Evolutionary conservation across 2,329 filamentous ascomycete genomes (phyloP).

Genomic region (Cadophora luteo-olivacea): DNA sequence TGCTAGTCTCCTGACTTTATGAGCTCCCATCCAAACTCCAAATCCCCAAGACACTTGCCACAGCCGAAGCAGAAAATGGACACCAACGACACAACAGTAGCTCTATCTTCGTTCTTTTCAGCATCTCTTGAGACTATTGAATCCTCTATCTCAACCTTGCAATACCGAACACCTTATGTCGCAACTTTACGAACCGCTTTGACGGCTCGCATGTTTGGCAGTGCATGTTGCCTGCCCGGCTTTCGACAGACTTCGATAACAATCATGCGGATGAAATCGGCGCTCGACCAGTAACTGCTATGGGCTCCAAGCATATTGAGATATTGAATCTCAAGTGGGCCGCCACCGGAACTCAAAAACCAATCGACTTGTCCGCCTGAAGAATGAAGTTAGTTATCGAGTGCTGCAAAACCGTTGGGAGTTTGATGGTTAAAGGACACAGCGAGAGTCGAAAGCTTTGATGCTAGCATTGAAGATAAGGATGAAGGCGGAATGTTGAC

Average conservation of each 20-base stretch:
- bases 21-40: background rate
- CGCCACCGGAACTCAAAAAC: slow-evolving; percentile 82
- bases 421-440: background rate
- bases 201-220: slow-evolving; percentile 64
- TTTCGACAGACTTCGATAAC: slow-evolving; percentile 85
- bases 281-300: slow-evolving; percentile 89
- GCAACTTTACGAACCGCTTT: slow-evolving; percentile 49
- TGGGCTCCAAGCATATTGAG: slow-evolving; percentile 96
- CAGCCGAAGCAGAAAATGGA: too few relatives aligned
- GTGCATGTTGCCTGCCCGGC: slow-evolving; percentile 66
- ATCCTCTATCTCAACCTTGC: too few relatives aligned
- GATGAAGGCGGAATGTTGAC: background rate
- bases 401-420: background rate
- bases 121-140: too few relatives aligned
- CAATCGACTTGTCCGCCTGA: slow-evolving; percentile 83
- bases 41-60: too few relatives aligned
- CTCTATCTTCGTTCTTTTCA: too few relatives aligned
- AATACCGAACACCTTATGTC: background rate
- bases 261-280: slow-evolving; percentile 88
- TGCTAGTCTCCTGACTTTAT: background rate
- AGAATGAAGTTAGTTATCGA: background rate
- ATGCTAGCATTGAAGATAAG: too few relatives aligned
- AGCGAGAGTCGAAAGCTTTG: background rate
- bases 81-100: too few relatives aligned
- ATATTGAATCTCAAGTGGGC: slow-evolving; percentile 93